A percentile compares a stretch with the other conserved stretches of the same genome.
These are phyloP conservation scores for Penicillium cinerascens DNA, from an alignment of 495 filamentous ascomycete species.

Conservation along the genomic window DNA sequence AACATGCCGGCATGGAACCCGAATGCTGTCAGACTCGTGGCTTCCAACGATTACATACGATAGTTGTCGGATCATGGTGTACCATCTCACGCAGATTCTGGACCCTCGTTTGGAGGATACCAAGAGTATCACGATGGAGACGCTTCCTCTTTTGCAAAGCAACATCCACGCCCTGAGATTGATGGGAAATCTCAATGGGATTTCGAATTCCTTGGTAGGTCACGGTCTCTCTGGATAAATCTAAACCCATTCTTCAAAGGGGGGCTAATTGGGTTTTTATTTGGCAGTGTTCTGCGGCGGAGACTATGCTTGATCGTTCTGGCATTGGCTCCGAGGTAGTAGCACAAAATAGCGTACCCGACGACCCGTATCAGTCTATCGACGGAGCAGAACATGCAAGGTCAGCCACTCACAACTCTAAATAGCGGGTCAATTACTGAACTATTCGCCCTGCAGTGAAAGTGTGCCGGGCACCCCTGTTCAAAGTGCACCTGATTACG, in stretches of 20 bases:
- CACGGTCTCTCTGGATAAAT: not conserved
- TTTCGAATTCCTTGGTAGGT: constrained; percentile 21
- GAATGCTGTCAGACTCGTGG: constrained; percentile 32
- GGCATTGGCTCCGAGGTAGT: constrained; percentile 28
- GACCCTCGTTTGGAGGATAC: constrained; percentile 21
- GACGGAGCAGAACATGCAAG: constrained; percentile 15
- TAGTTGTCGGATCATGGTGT: constrained; percentile 33
- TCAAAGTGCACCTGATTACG: constrained; percentile 32
- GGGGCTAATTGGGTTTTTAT: not conserved
- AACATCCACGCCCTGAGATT: constrained; percentile 25
- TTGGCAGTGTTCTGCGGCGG: constrained; percentile 20
- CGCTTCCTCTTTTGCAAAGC: constrained; percentile 23
- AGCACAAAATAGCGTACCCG: constrained; percentile 25
- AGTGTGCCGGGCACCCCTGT: constrained; percentile 19
- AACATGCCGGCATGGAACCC: constrained; percentile 21
- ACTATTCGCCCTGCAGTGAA: not conserved
- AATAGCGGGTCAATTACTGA: not conserved
- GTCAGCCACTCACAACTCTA: not conserved
- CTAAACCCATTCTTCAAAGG: not conserved
- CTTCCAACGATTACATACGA: constrained; percentile 34
- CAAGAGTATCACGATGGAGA: constrained; percentile 17
- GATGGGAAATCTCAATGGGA: constrained; percentile 25
- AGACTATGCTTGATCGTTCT: constrained; percentile 29
- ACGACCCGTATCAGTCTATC: constrained; percentile 26
- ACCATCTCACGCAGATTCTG: constrained; percentile 31